phyloP scores from a whole-genome alignment of 1,284 basidiomycete genomes.

The Boletus sp. region DNA sequence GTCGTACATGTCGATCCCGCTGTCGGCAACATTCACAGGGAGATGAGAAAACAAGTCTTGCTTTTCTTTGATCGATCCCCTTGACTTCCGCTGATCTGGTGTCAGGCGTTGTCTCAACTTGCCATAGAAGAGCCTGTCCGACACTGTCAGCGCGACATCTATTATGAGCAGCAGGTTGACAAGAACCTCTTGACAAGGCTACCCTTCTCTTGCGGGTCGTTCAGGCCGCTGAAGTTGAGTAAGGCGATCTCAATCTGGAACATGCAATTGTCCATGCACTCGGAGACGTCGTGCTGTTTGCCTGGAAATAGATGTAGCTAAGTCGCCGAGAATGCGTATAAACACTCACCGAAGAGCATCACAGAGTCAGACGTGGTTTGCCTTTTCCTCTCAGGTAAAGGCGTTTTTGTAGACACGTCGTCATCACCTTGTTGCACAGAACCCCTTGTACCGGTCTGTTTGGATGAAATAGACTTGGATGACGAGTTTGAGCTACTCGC shows the following conservation, averaged over 20 bases:
- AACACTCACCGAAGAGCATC: conserved; percentile 84
- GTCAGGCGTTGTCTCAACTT: conserved; percentile 81
- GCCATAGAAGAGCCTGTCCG: conserved; percentile 82
- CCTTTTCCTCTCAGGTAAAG: conserved; percentile 65
- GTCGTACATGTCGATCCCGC: conserved; percentile 90
- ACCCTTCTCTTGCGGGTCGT: conserved; percentile 53
- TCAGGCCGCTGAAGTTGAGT: conserved; percentile 72
- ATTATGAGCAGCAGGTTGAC: background rate
- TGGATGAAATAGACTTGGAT: conserved; percentile 39
- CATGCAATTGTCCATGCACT: conserved; percentile 99
- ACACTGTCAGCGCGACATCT: conserved; percentile 7
- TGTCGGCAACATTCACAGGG: conserved; percentile 91
- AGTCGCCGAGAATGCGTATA: background rate
- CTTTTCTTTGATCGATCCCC: conserved; percentile 75
- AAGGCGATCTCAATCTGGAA: conserved; percentile 97
- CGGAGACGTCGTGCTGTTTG: conserved; percentile 97
- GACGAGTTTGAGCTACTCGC: conserved; percentile 38
- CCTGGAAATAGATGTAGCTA: conserved; percentile 45
- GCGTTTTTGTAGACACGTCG: conserved; percentile 49
- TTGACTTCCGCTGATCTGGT: conserved; percentile 46
- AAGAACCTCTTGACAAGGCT: conserved; percentile 81
- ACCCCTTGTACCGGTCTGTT: conserved; percentile 47
- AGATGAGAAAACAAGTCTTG: conserved; percentile 94
- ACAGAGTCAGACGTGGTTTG: conserved; percentile 65
- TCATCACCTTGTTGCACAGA: conserved; percentile 29